These are phyloP conservation scores for Kodamaea lidongshanica DNA, from an alignment of 805 yeast genomes.

Conservation along the genomic window DNA sequence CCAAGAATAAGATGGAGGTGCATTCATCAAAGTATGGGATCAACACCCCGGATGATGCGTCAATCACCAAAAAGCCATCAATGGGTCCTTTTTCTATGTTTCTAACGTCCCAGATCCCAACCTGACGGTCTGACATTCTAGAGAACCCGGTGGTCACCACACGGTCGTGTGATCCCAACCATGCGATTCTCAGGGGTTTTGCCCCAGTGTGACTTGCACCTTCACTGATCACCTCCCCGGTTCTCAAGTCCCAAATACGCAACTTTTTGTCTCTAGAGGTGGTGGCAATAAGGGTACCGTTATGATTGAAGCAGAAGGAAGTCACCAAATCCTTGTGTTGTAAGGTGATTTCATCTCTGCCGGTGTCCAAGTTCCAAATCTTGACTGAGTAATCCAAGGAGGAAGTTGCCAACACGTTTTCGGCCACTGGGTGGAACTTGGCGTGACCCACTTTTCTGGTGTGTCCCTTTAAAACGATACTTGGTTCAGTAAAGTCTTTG, in stretches of 20 bases:
- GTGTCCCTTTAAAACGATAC: slow-evolving; percentile 73
- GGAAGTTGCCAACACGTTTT: slow-evolving; percentile 80
- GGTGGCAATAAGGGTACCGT: slow-evolving; percentile 82
- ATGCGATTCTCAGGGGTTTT: slow-evolving; percentile 76
- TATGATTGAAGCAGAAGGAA: slow-evolving; percentile 85
- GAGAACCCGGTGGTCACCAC: slow-evolving; percentile 93
- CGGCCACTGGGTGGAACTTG: slow-evolving; percentile 81
- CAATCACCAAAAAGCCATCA: slow-evolving; percentile 82
- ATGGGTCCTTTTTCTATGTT: slow-evolving; percentile 75
- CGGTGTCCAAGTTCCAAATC: slow-evolving; percentile 81
- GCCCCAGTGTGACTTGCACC: slow-evolving; percentile 93
- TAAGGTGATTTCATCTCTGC: slow-evolving; percentile 63
- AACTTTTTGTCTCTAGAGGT: slow-evolving; percentile 85
- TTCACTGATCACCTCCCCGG: slow-evolving; percentile 68
- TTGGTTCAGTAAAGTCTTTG: slow-evolving; percentile 62
- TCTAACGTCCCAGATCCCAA: slow-evolving; percentile 86
- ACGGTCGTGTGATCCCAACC: slow-evolving; percentile 86
- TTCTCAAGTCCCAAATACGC: slow-evolving; percentile 85
- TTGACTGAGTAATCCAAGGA: slow-evolving; percentile 88
- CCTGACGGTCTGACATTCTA: slow-evolving; percentile 85
- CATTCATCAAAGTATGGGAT: slow-evolving; percentile 87
- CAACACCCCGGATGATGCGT: slow-evolving; percentile 86
- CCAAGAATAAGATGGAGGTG: slow-evolving; percentile 74
- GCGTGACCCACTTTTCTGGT: slow-evolving; percentile 91
- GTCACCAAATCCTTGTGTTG: slow-evolving; percentile 88